A percentile compares a stretch with the other conserved stretches of the same genome.
These are phyloP conservation scores for Miscanthus lutarioriparius DNA, from an alignment of 176 grass and related monocot species.

Conservation along the genomic window DNA sequence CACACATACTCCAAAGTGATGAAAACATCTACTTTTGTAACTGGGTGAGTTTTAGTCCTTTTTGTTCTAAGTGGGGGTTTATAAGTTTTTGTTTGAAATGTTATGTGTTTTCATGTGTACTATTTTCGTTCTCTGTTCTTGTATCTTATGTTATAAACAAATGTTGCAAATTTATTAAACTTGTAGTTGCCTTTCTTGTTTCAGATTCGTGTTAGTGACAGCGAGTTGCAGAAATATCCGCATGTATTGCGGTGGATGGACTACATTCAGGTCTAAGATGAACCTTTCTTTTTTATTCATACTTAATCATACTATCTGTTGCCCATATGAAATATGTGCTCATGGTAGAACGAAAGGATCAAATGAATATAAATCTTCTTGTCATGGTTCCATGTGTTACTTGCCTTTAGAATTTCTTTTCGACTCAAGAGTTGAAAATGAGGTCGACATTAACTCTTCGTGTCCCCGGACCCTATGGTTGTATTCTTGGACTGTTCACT, in stretches of 20 bases:
- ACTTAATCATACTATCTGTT: conserved; percentile 15
- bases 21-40: background rate
- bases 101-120: background rate
- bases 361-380: conserved; percentile 5
- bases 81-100: background rate
- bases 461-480: background rate
- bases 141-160: conserved; percentile 1
- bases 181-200: conserved; percentile 38
- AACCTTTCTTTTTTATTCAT: conserved; percentile 19
- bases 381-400: background rate
- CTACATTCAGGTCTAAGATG: conserved; percentile 75
- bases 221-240: conserved; percentile 54
- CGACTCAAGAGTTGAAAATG: conserved; percentile 5
- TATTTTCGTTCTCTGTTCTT: conserved; percentile 7
- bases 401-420: background rate
- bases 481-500: background rate
- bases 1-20: background rate
- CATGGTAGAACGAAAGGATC: background rate
- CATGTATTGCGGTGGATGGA: conserved; percentile 90
- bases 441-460: background rate
- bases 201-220: conserved; percentile 55
- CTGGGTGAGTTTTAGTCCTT: background rate
- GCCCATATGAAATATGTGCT: conserved; percentile 4
- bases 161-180: background rate
- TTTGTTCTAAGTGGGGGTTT: background rate